Evolutionary conservation across 345 rosid genomes (phyloP), one percentile per base, ranked within the genome.

Genomic region (Kernera saxatilis): DNA sequence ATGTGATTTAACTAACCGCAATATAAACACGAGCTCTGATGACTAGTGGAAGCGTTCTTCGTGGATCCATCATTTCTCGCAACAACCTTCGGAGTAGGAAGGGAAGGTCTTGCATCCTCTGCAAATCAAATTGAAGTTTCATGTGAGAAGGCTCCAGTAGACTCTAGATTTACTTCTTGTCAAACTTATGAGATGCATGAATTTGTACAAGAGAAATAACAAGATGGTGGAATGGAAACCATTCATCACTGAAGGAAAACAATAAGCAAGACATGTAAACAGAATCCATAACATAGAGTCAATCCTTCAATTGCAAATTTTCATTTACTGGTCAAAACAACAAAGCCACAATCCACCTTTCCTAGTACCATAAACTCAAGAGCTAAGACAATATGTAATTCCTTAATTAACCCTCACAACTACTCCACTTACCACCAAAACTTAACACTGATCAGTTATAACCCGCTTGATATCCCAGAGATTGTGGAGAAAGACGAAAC

Each of bases 71-170:
- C 77, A 93, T 64, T 77, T 93, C 99, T 23, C 86, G 77, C 62
- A 86, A 70, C 83, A 93, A 75, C 69, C 95, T 83, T 54, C 85
- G 77, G 9, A 93, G 80, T 72, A 93, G 80, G 69, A 93, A 93
- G 15, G 99, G 97, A 74, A 93, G 97, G 79, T 93, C 99, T 83
- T 72, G 93, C 80, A 91, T 62, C 81, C 91, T 84, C 97, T 93
- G 84, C 32, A 27, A 61, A 69, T 18, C 12, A 35, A 8, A 36
- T 36, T 17, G 40, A 48, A 59, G 17, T 48, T 25, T 36, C 29
- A 17, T 46, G 27, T 23, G 29, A 45, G 49, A 57, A 33, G 33
- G 33, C 22, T 64, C 21, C 23, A 64, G 25, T 3, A 64, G 32
- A 32, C 19, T 64, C 30, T 8, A 32, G 21, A 14, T 26, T 50